These are phyloP conservation scores for Neofusicoccum laricinum DNA, from an alignment of 2,329 filamentous ascomycete species.

Conservation along the genomic window DNA sequence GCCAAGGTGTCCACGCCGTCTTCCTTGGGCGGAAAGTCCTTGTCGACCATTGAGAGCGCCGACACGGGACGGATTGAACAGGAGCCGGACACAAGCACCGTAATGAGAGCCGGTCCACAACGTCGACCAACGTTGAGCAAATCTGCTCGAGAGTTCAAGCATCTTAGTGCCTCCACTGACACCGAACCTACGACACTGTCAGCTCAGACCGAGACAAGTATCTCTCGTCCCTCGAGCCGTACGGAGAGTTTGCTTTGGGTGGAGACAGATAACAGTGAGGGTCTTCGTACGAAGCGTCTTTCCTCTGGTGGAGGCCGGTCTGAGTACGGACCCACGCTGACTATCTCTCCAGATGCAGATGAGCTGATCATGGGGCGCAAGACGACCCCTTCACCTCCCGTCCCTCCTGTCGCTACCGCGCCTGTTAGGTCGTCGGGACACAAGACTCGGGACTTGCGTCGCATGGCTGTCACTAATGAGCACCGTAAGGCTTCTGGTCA, in stretches of 20 bases:
- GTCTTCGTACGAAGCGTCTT: slow-evolving; percentile 4
- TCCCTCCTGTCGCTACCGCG: neutral
- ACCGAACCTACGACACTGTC: neutral
- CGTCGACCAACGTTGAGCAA: slow-evolving; percentile 3
- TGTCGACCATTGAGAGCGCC: slow-evolving; percentile 12
- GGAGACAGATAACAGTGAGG: neutral
- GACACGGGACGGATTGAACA: neutral
- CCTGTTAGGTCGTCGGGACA: neutral
- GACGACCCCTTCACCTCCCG: neutral
- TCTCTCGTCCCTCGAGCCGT: neutral
- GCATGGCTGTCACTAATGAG: slow-evolving; percentile 8
- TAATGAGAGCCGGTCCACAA: slow-evolving; percentile 8
- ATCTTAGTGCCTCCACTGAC: slow-evolving; percentile 4
- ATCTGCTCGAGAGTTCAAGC: neutral
- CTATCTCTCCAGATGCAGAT: slow-evolving; percentile 4
- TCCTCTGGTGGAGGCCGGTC: neutral
- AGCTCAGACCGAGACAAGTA: neutral
- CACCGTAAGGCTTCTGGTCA: slow-evolving; percentile 4
- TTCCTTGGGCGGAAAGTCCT: neutral
- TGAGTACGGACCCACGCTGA: slow-evolving; percentile 5
- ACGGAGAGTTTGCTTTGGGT: neutral
- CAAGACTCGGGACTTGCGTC: neutral
- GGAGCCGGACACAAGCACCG: neutral
- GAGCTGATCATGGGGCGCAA: slow-evolving; percentile 10
- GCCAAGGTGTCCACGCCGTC: neutral